phyloP scores from a whole-genome alignment of 1,284 basidiomycete genomes.

The Rhodofomes roseus region DNA sequence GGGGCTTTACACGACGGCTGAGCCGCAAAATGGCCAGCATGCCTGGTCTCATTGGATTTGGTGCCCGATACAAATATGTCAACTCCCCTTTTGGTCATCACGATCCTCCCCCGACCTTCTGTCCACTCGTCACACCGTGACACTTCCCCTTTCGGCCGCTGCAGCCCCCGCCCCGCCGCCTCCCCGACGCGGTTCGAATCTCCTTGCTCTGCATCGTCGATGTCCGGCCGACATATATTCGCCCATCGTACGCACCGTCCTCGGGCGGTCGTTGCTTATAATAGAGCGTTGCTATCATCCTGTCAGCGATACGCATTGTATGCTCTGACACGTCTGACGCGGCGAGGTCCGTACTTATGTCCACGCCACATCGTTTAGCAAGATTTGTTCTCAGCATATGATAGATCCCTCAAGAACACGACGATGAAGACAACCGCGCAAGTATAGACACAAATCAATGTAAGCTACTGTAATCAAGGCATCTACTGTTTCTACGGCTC shows the following conservation, averaged over 20 bases:
- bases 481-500: constrained; percentile 38
- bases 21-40: constrained; percentile 31
- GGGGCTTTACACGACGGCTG: constrained; percentile 27
- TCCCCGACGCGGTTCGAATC: not conserved
- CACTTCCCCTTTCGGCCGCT: not conserved
- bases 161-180: not conserved
- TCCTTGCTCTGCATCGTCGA: too few species aligned
- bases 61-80: constrained; percentile 31
- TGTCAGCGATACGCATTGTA: too few species aligned
- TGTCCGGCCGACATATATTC: too few species aligned
- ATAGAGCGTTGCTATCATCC: not conserved
- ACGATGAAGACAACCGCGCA: not conserved
- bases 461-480: not conserved
- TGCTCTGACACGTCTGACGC: not conserved
- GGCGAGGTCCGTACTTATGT: not conserved
- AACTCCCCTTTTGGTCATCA: constrained; percentile 26
- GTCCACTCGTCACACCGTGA: constrained; percentile 22
- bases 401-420: not conserved
- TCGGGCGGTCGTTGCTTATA: not conserved
- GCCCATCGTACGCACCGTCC: not conserved
- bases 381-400: constrained; percentile 1
- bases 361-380: constrained; percentile 5
- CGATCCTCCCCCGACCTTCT: constrained; percentile 26
- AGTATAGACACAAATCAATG: not conserved
- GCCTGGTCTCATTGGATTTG: constrained; percentile 31